Base-by-base conservation (phyloP, 139 green algal genomes). In the Coelastrella sp. region DNA sequence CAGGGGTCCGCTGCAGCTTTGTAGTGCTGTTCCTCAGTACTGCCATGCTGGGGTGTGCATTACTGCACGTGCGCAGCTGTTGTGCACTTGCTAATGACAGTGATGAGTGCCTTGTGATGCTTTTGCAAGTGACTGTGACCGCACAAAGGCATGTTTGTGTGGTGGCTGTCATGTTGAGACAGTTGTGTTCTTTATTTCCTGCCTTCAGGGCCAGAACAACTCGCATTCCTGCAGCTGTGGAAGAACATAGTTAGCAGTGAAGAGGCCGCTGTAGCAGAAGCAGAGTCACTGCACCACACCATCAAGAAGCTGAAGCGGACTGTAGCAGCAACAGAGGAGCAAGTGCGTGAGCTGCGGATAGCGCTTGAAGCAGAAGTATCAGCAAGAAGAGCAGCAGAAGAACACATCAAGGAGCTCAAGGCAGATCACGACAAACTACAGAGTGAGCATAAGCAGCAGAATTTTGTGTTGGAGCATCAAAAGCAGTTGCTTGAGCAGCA, bases 401-500 rank as follows among this genome's bases (percentile, higher is more conserved):
- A 11, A 45, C 23, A 9, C 6, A 15, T 9, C 7, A 8, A 53
- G 7, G 34, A 82, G 75, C 35, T 71, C 23, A 27, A 71, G 32
- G 35, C 35, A 32, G n/a, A 81, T 25, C 51, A 57, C 9, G 32
- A 7, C 53, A 53, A 51, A 38, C 35, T 82, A 40, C 53, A 67
- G 35, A 23, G n/a, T 25, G 19, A 69, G 51, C 35, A 82, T 53
- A 53, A 71, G 35, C 32, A 51, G 53, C 75, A 82, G 53, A 34
- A 37, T 27, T 19, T 40, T 40, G 53, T 82, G 34, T 17, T 82
- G 53, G 75, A 82, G 23, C 34, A 69, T 8, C 75, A 82, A 25
- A 40, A 43, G 75, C 34, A 82, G 34, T 32, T 82, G 75, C 51
- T 82, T 32, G 75, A 82, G 35, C 75, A 82, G 75, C 75, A 82